Base-by-base conservation (phyloP, 2,329 filamentous ascomycete species). In the Penicillium glabrum region DNA sequence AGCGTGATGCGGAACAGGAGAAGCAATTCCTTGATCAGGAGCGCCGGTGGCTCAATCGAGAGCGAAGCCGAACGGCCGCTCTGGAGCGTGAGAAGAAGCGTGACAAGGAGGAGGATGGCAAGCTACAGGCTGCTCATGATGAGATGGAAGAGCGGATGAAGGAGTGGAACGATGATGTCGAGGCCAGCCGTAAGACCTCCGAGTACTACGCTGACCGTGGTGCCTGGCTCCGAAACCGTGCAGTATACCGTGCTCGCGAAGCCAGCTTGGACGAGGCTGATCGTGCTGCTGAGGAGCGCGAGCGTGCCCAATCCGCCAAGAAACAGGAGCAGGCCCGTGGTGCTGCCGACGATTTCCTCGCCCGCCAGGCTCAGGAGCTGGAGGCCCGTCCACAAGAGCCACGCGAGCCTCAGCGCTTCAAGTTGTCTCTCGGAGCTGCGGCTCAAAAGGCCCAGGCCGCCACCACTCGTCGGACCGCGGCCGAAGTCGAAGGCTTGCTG, bases 161-260 rank as follows among this genome's bases (percentile, higher is more conserved):
- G 46, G 86, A 88, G n/a, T 98, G 92, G 85, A 89, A 98, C 65
- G 95, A 99, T 66, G 92, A 96, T 65, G 79, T 83, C n/a, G 93
- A 98, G 75, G 83, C 85, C 7, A 81, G 80, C 19, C 83, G 88
- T 24, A 92, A 91, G 74, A 77, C 79, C 3, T 86, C 92, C 59
- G 83, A 89, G 39, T 99, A 97, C 79, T 98, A 97, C 76, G 83
- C 87, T 48, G 93, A 99, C 67, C 89, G 89, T 49, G 89, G 88
- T 41, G 83, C 86, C 23, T 99, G 93, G 92, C 86, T 89, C 56
- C 86, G 92, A 19, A 93, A 92, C 69, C 89, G 95, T 46, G 86
- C 85, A 1, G 79, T 82, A 16, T 90, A 92, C 68, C 84, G 90
- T 35, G 83, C 84, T 8, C 84, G 89, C 6, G 95, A 99, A 71